phyloP scores from a whole-genome alignment of 495 filamentous ascomycete genomes.

The Sporormia fimetaria region DNA sequence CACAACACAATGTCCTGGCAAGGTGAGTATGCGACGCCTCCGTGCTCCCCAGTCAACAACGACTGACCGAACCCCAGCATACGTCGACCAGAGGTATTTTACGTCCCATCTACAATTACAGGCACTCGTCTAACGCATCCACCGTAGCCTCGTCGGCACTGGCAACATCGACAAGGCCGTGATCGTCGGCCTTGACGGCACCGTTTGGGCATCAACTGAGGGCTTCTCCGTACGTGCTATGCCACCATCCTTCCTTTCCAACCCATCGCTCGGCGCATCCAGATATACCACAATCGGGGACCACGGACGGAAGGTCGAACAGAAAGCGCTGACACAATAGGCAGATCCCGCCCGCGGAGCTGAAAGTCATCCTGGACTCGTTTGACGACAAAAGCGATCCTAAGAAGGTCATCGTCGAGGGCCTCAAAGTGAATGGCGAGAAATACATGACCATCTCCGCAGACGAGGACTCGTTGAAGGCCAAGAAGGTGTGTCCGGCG shows the following conservation, averaged over 20 bases:
- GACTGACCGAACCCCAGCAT: constrained; percentile 38
- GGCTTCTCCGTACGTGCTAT: constrained; percentile 55
- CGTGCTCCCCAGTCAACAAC: constrained; percentile 1
- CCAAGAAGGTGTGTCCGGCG: constrained; percentile 67
- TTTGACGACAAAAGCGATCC: constrained; percentile 39
- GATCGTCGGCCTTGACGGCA: constrained; percentile 72
- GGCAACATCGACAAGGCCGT: constrained; percentile 78
- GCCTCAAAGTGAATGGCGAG: constrained; percentile 60
- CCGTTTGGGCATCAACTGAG: constrained; percentile 63
- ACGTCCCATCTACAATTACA: constrained; percentile 10
- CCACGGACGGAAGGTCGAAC: not conserved
- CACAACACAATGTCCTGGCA: constrained; percentile 54
- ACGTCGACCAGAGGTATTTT: constrained; percentile 54
- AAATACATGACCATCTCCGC: constrained; percentile 61
- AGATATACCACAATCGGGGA: not conserved
- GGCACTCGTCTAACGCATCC: constrained; percentile 14
- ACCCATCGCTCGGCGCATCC: not conserved
- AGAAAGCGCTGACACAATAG: constrained; percentile 6
- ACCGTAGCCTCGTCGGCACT: constrained; percentile 66
- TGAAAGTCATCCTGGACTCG: constrained; percentile 43
- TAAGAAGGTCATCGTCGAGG: constrained; percentile 42
- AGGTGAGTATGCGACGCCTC: constrained; percentile 36
- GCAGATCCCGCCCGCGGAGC: constrained; percentile 49
- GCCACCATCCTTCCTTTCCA: not conserved
- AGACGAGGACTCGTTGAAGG: constrained; percentile 70